phyloP scores from a whole-genome alignment of 2,329 filamentous ascomycete species.

The Cryphonectria parasitica region DNA sequence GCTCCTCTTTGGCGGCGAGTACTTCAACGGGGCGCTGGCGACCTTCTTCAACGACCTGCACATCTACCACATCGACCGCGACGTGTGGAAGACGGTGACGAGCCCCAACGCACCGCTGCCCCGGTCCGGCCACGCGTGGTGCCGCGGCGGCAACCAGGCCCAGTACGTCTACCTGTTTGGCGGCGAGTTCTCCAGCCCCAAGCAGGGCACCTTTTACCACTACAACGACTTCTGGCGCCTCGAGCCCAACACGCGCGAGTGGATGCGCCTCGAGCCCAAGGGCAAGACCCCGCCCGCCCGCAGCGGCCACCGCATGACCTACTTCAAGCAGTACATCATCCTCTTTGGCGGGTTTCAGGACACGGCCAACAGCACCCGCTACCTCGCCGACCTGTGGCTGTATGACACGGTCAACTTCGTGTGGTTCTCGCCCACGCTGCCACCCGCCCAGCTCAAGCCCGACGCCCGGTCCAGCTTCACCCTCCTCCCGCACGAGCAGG shows the following conservation, averaged over 20 bases:
- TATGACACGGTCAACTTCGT: slow-evolving; percentile 88
- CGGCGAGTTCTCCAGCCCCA: slow-evolving; percentile 94
- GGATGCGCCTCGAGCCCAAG: slow-evolving; percentile 82
- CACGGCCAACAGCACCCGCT: slow-evolving; percentile 92
- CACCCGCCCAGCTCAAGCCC: slow-evolving; percentile 81
- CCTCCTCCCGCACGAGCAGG: slow-evolving; percentile 85
- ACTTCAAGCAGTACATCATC: slow-evolving; percentile 95
- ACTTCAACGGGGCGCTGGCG: slow-evolving; percentile 89
- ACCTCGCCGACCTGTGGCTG: slow-evolving; percentile 90
- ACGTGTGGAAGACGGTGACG: slow-evolving; percentile 90
- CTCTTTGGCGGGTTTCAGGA: slow-evolving; percentile 98
- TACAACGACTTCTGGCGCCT: slow-evolving; percentile 98
- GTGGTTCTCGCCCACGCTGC: slow-evolving; percentile 79
- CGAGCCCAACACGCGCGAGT: slow-evolving; percentile 82
- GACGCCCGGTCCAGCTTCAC: slow-evolving; percentile 92
- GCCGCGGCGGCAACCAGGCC: slow-evolving; percentile 78
- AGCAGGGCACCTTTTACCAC: slow-evolving; percentile 98
- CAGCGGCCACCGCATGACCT: slow-evolving; percentile 94
- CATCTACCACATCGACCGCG: slow-evolving; percentile 76
- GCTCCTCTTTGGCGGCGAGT: slow-evolving; percentile 92
- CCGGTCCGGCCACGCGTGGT: slow-evolving; percentile 93
- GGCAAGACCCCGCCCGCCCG: slow-evolving; percentile 81
- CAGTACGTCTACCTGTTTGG: slow-evolving; percentile 90
- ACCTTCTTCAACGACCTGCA: slow-evolving; percentile 70
- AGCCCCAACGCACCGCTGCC: slow-evolving; percentile 91